phyloP scores from a whole-genome alignment of 192 early-diverging fungal genomes.

The Rhizophagus sp. region DNA sequence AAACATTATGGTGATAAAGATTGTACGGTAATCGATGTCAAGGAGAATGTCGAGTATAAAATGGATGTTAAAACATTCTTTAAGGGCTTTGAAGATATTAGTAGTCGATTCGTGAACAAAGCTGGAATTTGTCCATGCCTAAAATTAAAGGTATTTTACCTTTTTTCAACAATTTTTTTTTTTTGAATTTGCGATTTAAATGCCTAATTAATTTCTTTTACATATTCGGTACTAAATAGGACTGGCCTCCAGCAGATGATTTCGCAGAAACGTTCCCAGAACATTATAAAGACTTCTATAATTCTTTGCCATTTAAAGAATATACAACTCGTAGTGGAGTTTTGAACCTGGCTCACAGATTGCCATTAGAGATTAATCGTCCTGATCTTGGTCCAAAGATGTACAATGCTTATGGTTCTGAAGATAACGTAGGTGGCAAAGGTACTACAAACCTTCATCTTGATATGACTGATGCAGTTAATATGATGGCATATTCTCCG shows the following conservation, averaged over 20 bases:
- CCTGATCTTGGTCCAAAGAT: conserved; percentile 20
- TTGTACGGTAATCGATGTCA: neutral
- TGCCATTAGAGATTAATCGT: neutral
- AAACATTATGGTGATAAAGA: neutral
- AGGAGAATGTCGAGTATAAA: no score
- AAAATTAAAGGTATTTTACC: neutral
- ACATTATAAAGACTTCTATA: conserved; percentile 7
- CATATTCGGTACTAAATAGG: neutral
- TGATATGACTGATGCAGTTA: conserved; percentile 80
- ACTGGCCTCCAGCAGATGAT: conserved; percentile 12
- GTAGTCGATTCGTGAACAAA: neutral
- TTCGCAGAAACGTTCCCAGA: conserved; percentile 1
- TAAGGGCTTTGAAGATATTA: neutral
- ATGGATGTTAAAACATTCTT: conserved; percentile 3
- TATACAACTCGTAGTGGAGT: neutral
- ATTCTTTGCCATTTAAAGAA: neutral
- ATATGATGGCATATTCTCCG: conserved; percentile 66
- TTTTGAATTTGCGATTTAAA: neutral
- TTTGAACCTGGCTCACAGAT: neutral
- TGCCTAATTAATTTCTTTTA: no score
- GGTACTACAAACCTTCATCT: conserved; percentile 78
- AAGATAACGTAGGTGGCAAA: conserved; percentile 44
- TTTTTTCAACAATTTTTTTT: neutral
- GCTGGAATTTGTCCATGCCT: neutral
- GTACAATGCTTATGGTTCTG: conserved; percentile 37